phyloP scores from a whole-genome alignment of 768 basidiomycete genomes.

The Clitopilus hobsonii region DNA sequence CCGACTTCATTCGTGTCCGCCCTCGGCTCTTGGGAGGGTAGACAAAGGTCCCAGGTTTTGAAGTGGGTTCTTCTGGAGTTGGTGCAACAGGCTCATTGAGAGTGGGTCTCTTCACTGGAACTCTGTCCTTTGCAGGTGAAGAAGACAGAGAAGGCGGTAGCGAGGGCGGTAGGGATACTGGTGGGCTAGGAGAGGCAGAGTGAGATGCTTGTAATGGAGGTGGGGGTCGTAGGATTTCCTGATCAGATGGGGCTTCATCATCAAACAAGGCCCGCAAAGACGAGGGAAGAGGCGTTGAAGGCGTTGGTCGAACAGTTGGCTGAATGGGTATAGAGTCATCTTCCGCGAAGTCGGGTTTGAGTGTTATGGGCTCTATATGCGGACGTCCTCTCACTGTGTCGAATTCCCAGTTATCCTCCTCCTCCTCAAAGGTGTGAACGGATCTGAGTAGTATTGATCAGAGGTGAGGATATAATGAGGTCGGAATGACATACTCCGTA shows the following conservation, averaged over 20 bases:
- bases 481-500: constrained; percentile 47
- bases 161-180: constrained; percentile 4
- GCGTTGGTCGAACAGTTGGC: constrained; percentile 46
- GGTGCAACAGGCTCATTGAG: constrained; percentile 21
- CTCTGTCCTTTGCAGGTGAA: constrained; percentile 30
- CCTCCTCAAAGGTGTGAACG: constrained; percentile 16
- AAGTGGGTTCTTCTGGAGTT: constrained; percentile 20
- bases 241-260: constrained; percentile 33
- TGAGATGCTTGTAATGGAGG: constrained; percentile 21
- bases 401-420: constrained; percentile 65
- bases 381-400: constrained; percentile 56
- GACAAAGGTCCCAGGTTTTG: constrained; percentile 46
- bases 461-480: background rate
- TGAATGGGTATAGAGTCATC: constrained; percentile 22
- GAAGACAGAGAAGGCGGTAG: constrained; percentile 17
- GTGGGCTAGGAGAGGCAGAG: constrained; percentile 19
- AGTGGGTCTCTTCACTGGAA: constrained; percentile 21
- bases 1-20: constrained; percentile 27
- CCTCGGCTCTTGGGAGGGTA: constrained; percentile 44
- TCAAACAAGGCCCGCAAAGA: constrained; percentile 81
- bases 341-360: constrained; percentile 4
- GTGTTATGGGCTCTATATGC: background rate
- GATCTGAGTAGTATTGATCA: background rate
- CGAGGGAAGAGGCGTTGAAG: constrained; percentile 57
- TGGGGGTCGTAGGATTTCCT: constrained; percentile 40